Conservation (phyloP, 1,139 yeast genomes). For the Pichia cactophila region DNA sequence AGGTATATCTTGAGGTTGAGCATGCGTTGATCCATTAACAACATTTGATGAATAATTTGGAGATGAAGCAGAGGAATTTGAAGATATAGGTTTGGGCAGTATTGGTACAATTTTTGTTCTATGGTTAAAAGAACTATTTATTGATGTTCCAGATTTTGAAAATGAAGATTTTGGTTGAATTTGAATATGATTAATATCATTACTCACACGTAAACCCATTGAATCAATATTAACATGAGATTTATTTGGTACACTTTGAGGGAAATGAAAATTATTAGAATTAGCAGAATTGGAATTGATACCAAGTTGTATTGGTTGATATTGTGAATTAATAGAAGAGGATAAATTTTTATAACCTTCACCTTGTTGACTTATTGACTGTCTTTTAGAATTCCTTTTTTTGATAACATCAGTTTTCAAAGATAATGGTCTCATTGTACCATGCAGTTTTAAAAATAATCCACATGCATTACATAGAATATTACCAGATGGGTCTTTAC, state of each 20-base stretch:
- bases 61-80: constrained; percentile 19
- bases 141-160: not conserved
- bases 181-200: not conserved
- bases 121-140: not conserved
- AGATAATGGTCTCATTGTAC: constrained; percentile 50
- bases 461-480: constrained; percentile 59
- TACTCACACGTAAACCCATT: not conserved
- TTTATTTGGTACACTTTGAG: constrained; percentile 19
- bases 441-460: constrained; percentile 47
- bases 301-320: constrained; percentile 1
- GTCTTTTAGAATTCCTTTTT: constrained; percentile 41
- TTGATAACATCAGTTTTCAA: constrained; percentile 52
- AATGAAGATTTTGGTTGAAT: not conserved
- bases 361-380: constrained; percentile 15
- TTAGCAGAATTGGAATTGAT: not conserved
- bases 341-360: constrained; percentile 14
- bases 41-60: constrained; percentile 15
- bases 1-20: constrained; percentile 27
- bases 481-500: constrained; percentile 49
- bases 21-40: constrained; percentile 15
- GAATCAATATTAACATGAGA: constrained; percentile 1
- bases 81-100: constrained; percentile 25
- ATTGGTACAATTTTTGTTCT: constrained; percentile 28
- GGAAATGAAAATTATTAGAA: constrained; percentile 5
- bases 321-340: not conserved